Base-by-base conservation (phyloP, 2,329 filamentous ascomycete genomes). In the Alternaria sp. region DNA sequence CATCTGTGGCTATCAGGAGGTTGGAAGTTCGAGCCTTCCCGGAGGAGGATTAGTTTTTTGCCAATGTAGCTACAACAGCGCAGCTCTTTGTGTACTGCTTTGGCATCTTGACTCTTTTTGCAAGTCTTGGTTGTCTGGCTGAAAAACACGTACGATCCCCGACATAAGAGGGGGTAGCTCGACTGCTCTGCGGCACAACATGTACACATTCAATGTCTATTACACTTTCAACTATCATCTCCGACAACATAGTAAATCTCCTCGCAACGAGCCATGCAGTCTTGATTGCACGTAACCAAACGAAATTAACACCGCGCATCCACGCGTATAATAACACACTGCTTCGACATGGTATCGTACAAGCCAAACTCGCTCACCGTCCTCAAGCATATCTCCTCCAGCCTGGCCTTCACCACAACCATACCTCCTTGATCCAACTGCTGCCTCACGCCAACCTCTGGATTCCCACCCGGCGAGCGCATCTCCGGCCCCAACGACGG, bases 361-460 rank as follows among this genome's bases (percentile, higher is more conserved):
- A 79, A 60, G 30, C 77, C 77, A 66, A 79, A 79, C 25, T 78
- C 76, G 56, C 67, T 78, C 55, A 75, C 66, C 6, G 77, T 79
- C 50, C 77, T 65, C 63, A 79, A 63, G 37, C 73, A 77, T 15
- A 79, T 70, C 54, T 78, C 75, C 57, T 79, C 77, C 51, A 78
- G 26, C 46, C 72, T 67, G 1, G 68, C 76, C 30, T 71, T 73
- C 1, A 76, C 72, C 37, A 73, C 28, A n/a, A 78, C 72, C 58
- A 69, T 50, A 5, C 68, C 71, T 12, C n/a, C 60, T 14, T 58
- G 53, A 15, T 65, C 60, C 28, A 57, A 18, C 15, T 64, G 61
- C 12, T 41, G 58, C n/a, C 23, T 67, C 7, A 68, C 53, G 4
- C 69, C 71, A 9, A 72, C 72, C 41, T 73, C 73, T 11, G 70